Evolutionary conservation across 345 rosid species (phyloP).

Genomic region (Gossypium herbaceum): DNA sequence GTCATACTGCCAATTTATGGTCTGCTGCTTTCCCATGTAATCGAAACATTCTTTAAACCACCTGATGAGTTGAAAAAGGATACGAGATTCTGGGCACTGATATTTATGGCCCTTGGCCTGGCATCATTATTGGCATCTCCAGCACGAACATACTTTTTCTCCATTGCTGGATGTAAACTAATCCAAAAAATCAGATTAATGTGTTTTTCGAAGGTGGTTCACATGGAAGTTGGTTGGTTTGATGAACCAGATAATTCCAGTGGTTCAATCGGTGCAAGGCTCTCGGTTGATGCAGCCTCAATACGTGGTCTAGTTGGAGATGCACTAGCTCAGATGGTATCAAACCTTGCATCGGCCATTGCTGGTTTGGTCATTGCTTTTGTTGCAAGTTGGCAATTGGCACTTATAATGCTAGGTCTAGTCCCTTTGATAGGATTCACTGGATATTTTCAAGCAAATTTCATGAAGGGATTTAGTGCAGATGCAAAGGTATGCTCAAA

Average conservation of each 20-base stretch:
- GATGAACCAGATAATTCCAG: constrained; percentile 76
- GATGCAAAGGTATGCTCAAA: constrained; percentile 63
- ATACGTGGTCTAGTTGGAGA: constrained; percentile 79
- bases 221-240: constrained; percentile 85
- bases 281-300: constrained; percentile 77
- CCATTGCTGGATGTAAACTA: constrained; percentile 62
- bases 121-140: constrained; percentile 52
- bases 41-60: constrained; percentile 55
- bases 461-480: constrained; percentile 74
- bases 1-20: constrained; percentile 62
- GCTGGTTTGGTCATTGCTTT: constrained; percentile 77
- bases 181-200: constrained; percentile 59
- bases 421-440: constrained; percentile 61
- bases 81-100: constrained; percentile 65
- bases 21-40: constrained; percentile 46
- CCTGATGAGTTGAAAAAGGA: constrained; percentile 55
- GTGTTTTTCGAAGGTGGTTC: constrained; percentile 80
- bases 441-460: constrained; percentile 57
- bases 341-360: constrained; percentile 52
- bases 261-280: constrained; percentile 76
- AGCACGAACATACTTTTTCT: constrained; percentile 48
- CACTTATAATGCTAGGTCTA: constrained; percentile 50
- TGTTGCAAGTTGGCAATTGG: constrained; percentile 62
- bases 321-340: constrained; percentile 57
- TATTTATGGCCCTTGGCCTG: constrained; percentile 54